Conservation (phyloP, 2,329 filamentous ascomycete genomes). For the Cercospora beticola region DNA sequence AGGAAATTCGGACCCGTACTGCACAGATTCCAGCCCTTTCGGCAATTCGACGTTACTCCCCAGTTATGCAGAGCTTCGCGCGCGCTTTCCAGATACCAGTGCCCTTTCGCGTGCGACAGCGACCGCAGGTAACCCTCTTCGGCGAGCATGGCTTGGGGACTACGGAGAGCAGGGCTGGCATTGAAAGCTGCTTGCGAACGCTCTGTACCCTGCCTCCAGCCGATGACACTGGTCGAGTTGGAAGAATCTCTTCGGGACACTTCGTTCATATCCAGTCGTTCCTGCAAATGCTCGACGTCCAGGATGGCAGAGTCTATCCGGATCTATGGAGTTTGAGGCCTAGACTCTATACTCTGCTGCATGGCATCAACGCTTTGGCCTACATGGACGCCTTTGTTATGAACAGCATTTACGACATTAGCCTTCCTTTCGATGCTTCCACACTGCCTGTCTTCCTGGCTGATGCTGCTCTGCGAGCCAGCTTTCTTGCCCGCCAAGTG, state of each 20-base stretch:
- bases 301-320: background rate
- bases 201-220: background rate
- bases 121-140: background rate
- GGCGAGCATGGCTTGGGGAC: background rate
- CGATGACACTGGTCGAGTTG: background rate
- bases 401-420: background rate
- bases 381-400: background rate
- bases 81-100: background rate
- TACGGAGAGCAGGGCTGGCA: background rate
- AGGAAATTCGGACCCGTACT: background rate
- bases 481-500: background rate
- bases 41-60: background rate
- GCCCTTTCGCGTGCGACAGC: background rate
- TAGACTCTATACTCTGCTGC: background rate
- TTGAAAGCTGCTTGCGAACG: background rate
- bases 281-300: background rate
- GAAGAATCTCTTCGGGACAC: background rate
- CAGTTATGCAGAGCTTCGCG: background rate
- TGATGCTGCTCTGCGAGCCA: background rate
- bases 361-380: background rate
- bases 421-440: background rate
- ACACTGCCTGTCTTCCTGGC: background rate
- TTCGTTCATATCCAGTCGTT: background rate
- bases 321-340: background rate
- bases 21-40: background rate